Evolutionary conservation across 148 eudicot species (phyloP).

Genomic region (Heliosperma pusillum): DNA sequence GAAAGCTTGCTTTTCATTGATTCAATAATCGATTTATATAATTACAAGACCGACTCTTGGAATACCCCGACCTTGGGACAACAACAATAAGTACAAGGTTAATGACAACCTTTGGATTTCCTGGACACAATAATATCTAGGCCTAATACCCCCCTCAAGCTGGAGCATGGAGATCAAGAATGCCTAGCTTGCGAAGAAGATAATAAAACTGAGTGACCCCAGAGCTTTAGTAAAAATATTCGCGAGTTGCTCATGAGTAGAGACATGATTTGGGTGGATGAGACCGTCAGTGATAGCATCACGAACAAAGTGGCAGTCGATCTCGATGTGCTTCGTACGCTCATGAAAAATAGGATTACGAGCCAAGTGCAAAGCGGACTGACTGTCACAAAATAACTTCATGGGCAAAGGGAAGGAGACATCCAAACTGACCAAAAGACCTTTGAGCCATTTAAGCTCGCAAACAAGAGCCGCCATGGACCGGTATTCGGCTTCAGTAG

Average conservation of each 20-base stretch:
- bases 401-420: background rate
- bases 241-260: background rate
- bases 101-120: too few species aligned
- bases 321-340: background rate
- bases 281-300: background rate
- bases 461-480: background rate
- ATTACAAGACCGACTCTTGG: too few species aligned
- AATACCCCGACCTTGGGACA: too few species aligned
- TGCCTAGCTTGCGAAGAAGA: background rate
- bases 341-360: background rate
- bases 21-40: too few species aligned
- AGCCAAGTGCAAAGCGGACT: background rate
- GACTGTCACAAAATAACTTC: background rate
- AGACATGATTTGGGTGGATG: background rate
- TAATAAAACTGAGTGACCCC: background rate
- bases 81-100: too few species aligned
- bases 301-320: background rate
- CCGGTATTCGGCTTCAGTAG: background rate
- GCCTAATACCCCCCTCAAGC: constrained; percentile 5
- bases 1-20: too few species aligned
- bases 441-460: background rate
- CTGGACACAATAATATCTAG: too few species aligned
- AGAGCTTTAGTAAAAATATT: background rate
- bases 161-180: background rate
- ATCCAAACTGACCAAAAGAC: background rate